Percentiles rank a stretch among this genome's conserved stretches.
These are phyloP conservation scores for Golubevia sp. DNA, from an alignment of 1,284 basidiomycete species.

Conservation along the genomic window DNA sequence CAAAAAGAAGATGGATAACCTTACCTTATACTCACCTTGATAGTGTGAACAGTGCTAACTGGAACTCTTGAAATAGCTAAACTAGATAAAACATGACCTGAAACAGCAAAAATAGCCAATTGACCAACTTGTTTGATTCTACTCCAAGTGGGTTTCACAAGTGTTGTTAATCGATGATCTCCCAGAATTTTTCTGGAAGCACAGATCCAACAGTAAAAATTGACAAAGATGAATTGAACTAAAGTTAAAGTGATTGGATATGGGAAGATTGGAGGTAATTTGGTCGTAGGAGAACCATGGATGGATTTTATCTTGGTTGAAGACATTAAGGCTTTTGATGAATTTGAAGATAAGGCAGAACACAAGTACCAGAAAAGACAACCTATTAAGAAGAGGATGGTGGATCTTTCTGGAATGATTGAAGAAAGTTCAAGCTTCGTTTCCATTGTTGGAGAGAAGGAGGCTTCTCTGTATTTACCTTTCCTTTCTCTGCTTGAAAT, in stretches of 20 bases:
- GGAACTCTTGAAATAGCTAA: conserved; percentile 51
- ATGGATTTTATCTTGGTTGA: conserved; percentile 8
- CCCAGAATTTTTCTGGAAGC: conserved; percentile 27
- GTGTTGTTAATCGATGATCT: conserved; percentile 17
- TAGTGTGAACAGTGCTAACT: conserved; percentile 57
- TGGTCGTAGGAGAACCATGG: neutral
- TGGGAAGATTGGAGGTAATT: conserved; percentile 39
- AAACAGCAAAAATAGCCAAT: conserved; percentile 52
- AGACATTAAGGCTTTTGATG: conserved; percentile 43
- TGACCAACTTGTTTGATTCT: conserved; percentile 41
- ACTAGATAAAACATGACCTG: conserved; percentile 47
- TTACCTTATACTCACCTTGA: conserved; percentile 20
- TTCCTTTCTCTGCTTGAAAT: neutral
- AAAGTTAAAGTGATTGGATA: conserved; percentile 53
- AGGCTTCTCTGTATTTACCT: neutral
- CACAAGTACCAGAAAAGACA: conserved; percentile 51
- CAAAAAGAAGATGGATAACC: conserved; percentile 1
- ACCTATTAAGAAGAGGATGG: conserved; percentile 20
- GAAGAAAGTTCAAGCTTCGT: neutral
- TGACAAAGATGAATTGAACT: conserved; percentile 54
- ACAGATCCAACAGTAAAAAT: conserved; percentile 37
- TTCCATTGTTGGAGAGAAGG: neutral
- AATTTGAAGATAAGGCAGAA: conserved; percentile 52
- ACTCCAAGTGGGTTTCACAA: conserved; percentile 23
- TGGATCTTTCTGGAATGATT: neutral